Evolutionary conservation across 352 stramenopile genomes (phyloP), one percentile per base, ranked within the genome.

Genomic region (Phytopythium boreale): DNA sequence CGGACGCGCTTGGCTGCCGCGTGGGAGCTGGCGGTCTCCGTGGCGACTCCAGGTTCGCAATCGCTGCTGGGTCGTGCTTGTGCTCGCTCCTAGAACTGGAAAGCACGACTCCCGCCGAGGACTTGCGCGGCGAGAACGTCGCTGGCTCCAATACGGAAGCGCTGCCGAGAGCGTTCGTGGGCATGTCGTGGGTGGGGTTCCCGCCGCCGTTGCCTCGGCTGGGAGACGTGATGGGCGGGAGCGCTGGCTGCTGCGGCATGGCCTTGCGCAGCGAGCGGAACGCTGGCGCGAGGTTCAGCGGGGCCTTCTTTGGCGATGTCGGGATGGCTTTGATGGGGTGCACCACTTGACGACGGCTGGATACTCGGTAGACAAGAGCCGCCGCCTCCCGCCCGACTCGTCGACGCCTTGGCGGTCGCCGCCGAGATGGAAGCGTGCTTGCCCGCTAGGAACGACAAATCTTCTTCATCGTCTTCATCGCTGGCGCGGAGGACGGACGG

Each of bases 191-290:
- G 9, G 27, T 15, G 27, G n/a, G 9, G 10, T 36, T 29, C 6
- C 11, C 34, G 3, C 24, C 36, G 17, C 37, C 26, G 15, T 22
- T 11, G 22, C 34, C 55, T 61, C 55, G 36, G 37, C 36, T 65
- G 15, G 71, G 66, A 2, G 75, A 67, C 14, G 75, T 73, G 41
- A 92, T 77, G 15, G 80, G 82, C 37, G 82, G 82, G 20, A 92
- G 62, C n/a, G 72, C 69, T 46, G 82, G 82, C 14, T 82, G 77
- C 47, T 92, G 80, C 17, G 82, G 80, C 58, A 92, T 84, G 1
- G 76, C 75, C 52, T 90, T 92, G 14, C 82, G 77, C 10, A 92
- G 72, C 12, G 82, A 92, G 50, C 80, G 75, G 57, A 89, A 92
- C 0, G 67, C 80, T 11, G 82, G 77, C 15, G 77, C 75, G 20